Evolutionary conservation across 2,329 filamentous ascomycete genomes (phyloP), one percentile per base, ranked within the genome.

Genomic region (Sporothrix variecibatus): DNA sequence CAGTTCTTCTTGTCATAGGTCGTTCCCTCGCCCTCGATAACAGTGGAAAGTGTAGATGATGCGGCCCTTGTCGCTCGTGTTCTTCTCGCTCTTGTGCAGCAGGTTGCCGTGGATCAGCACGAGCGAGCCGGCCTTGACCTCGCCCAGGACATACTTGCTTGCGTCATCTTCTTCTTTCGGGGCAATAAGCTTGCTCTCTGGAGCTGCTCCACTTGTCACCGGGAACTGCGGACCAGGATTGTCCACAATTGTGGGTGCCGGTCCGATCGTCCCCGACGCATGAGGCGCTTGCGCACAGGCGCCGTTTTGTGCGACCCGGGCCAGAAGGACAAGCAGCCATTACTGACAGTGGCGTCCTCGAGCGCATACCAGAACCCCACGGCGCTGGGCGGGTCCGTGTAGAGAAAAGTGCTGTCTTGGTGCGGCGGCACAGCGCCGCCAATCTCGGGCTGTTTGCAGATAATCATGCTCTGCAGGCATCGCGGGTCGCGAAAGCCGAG

Each of bases 11-110:
- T 88, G 82, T 98, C 96, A 82, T 98, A 99, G 72, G 84, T 85
- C 60, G 90, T 85, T 0, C 83, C 87, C 26, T 92, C 88, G 0
- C 74, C 80, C 84, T 98, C 96, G 79, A 98, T 98, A 74, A 97
- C 89, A 85, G n/a, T 99, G 96, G 82, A 98, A 99, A 0, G 96
- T 98, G 83, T 98, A 99, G 72, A 98, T 97, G 81, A 96, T 97
- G 77, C 95, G 87, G 28, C 95, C 94, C 86, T 94, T 95, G 77
- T 87, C 83, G 81, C 95, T 97, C 73, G 89, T 87, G 81, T 99
- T 99, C 86, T 89, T 93, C 88, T 97, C 94, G 81, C 95, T 98
- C 89, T 97, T 97, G 83, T 99, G 96, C 84, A 98, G 81, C 78
- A 98, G 84, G 82, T 98, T 98, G 1, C 96, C 96, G 84, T 99